Evolutionary conservation across 768 basidiomycete genomes (phyloP), one percentile per base, ranked within the genome.

Genomic region (Cystofilobasidium capitatum): DNA sequence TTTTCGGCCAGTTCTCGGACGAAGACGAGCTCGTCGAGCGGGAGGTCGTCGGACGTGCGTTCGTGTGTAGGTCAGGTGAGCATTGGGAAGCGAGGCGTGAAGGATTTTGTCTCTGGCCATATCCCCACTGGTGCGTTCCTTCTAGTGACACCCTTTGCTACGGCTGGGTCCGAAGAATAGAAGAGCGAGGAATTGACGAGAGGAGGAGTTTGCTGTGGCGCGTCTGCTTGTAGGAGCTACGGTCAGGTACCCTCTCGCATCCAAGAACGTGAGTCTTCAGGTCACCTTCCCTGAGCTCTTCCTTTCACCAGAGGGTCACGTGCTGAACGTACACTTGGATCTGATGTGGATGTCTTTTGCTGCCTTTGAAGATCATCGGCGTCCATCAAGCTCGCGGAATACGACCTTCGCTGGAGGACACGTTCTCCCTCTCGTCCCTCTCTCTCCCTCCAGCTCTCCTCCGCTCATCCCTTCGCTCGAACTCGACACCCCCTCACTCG

Each of bases 361-460:
- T 60, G 24, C 49, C 51, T 8, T 51, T 42, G 9, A 47, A 66
- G 44, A 26, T 66, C 16, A 33, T 66, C 37, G 65, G 65, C 45
- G 31, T 54, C 31, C 47, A 66, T 45, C 65, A 66, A 24, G 42
- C 65, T 17, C 58, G 65, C 13, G 65, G 65, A 9, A 45, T 42
- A 24, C 58, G 65, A 14, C 24, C 65, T 16, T 49, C 57, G 31
- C 65, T 58, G 26, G 65, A 66, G 44, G 65, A 66, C 31, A 26
- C 65, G 44, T 45, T 49, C 36, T 29, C 58, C 40, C 37, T 57
- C 31, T 37, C 44, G 16, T 39, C 58, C 1, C 45, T 66, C 29
- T 42, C 57, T 8, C 42, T 66, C 35, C 45, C 58, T 12, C 65
- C 65, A 36, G 29, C 45, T 22, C 55, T 58, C 6, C 65, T 66